phyloP scores from a whole-genome alignment of 345 rosid species.

The Pistacia vera region DNA sequence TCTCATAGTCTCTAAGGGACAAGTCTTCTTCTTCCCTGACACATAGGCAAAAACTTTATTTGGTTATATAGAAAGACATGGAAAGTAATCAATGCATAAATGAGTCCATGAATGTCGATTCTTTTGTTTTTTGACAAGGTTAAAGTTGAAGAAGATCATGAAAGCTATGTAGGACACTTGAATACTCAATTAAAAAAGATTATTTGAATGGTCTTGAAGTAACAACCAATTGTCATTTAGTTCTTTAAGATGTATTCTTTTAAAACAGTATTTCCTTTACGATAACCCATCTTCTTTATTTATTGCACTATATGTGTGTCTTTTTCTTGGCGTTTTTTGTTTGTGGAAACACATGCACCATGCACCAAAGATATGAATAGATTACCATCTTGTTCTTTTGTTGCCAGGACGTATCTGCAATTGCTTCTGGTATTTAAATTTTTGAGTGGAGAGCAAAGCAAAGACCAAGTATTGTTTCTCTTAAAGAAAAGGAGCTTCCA shows the following conservation, averaged over 20 bases:
- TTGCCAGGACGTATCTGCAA: neutral
- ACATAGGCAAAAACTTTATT: neutral
- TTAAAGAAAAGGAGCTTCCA: conserved; percentile 24
- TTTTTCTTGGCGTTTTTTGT: conserved; percentile 22
- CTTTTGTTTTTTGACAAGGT: neutral
- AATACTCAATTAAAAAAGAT: neutral
- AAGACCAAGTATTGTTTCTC: conserved; percentile 15
- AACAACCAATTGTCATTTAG: neutral
- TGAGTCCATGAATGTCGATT: neutral
- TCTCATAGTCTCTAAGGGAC: conserved; percentile 27
- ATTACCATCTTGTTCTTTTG: conserved; percentile 17
- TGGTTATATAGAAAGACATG: conserved; percentile 8
- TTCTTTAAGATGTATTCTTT: neutral
- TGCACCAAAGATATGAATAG: conserved; percentile 44
- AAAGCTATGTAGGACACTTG: neutral
- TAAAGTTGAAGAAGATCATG: too few species aligned
- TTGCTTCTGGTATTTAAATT: conserved; percentile 35
- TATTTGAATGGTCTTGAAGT: conserved; percentile 8
- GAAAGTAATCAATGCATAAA: too few species aligned
- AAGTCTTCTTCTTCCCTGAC: neutral
- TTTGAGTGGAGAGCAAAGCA: conserved; percentile 3
- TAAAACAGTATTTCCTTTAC: neutral
- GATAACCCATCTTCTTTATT: conserved; percentile 5
- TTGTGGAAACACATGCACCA: conserved; percentile 66
- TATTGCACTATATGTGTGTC: conserved; percentile 8